Evolutionary conservation across 2,329 filamentous ascomycete species (phyloP).

Genomic region (Macrophomina pseudophaseolina): DNA sequence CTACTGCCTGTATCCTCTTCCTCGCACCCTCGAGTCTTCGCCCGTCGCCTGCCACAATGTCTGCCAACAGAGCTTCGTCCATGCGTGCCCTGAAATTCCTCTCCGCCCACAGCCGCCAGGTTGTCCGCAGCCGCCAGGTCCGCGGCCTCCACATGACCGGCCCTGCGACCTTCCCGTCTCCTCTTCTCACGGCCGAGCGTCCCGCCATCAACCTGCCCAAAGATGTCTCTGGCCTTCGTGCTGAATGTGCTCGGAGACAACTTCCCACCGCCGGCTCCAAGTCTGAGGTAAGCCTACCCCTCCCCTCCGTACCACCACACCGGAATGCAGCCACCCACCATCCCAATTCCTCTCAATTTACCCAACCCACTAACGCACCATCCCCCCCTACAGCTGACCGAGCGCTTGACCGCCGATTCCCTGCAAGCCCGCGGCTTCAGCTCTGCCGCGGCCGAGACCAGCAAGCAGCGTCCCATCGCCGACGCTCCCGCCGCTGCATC

Average conservation of each 20-base stretch:
- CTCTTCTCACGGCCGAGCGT: constrained; percentile 56
- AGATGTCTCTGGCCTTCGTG: constrained; percentile 56
- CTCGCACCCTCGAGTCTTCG: background rate
- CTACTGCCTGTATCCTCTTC: constrained; percentile 12
- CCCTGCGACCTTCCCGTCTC: constrained; percentile 60
- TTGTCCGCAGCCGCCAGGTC: constrained; percentile 33
- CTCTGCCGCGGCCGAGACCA: constrained; percentile 55
- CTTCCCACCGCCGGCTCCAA: constrained; percentile 54
- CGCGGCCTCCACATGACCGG: constrained; percentile 66
- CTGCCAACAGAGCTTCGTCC: constrained; percentile 49
- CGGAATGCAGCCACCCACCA: no score
- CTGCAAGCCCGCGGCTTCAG: constrained; percentile 59
- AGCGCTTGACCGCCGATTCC: constrained; percentile 58
- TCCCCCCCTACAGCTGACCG: constrained; percentile 49
- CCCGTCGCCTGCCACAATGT: constrained; percentile 39
- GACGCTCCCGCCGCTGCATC: constrained; percentile 34
- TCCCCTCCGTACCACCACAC: constrained; percentile 14
- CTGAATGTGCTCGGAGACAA: constrained; percentile 57
- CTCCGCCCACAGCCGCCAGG: constrained; percentile 41
- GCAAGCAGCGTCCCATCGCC: constrained; percentile 46
- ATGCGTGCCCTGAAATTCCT: constrained; percentile 50
- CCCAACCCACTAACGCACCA: constrained; percentile 19
- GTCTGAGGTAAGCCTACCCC: constrained; percentile 51
- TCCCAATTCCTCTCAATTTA: background rate
- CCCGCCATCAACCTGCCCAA: constrained; percentile 57